Percentiles rank a stretch among this genome's conserved stretches.
phyloP scores from a whole-genome alignment of 352 stramenopile species.

The Pythium oligandrum region DNA sequence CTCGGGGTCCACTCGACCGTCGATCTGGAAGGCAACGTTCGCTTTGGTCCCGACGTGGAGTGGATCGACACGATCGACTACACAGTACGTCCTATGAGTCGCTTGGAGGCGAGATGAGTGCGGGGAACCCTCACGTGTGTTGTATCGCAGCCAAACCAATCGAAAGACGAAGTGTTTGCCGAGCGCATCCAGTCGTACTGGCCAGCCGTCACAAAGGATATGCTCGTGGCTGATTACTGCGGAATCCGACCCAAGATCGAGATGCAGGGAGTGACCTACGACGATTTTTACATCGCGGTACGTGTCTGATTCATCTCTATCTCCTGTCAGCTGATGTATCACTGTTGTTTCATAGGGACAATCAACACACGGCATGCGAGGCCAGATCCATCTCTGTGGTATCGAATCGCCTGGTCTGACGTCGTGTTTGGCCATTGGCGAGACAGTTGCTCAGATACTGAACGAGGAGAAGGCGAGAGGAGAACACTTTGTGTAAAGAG shows the following conservation, averaged over 20 bases:
- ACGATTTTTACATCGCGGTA: slow-evolving; percentile 92
- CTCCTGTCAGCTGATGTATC: neutral
- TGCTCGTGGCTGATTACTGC: slow-evolving; percentile 91
- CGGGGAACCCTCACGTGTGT: neutral
- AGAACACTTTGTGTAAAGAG: too few relatives aligned
- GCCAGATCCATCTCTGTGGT: slow-evolving; percentile 91
- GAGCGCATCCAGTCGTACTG: slow-evolving; percentile 91
- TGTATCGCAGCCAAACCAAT: slow-evolving; percentile 31
- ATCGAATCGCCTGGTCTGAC: slow-evolving; percentile 97
- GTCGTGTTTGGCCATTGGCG: slow-evolving; percentile 78
- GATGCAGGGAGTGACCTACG: slow-evolving; percentile 42
- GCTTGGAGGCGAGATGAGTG: too few relatives aligned
- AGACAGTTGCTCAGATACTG: slow-evolving; percentile 61
- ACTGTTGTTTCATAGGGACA: slow-evolving; percentile 29
- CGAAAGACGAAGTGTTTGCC: slow-evolving; percentile 56
- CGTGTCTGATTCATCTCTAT: slow-evolving; percentile 1
- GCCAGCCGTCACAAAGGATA: slow-evolving; percentile 69
- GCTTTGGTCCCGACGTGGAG: slow-evolving; percentile 97
- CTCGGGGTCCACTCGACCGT: slow-evolving; percentile 96
- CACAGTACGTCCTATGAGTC: slow-evolving; percentile 24
- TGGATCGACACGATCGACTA: slow-evolving; percentile 91
- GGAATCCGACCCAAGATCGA: slow-evolving; percentile 94
- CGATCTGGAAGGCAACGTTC: slow-evolving; percentile 87
- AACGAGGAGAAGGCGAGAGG: slow-evolving; percentile 7
- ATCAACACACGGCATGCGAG: slow-evolving; percentile 66